A percentile compares a stretch with the other conserved stretches of the same genome.
phyloP scores from a whole-genome alignment of 2,329 filamentous ascomycete genomes.

The Colletotrichum scovillei region DNA sequence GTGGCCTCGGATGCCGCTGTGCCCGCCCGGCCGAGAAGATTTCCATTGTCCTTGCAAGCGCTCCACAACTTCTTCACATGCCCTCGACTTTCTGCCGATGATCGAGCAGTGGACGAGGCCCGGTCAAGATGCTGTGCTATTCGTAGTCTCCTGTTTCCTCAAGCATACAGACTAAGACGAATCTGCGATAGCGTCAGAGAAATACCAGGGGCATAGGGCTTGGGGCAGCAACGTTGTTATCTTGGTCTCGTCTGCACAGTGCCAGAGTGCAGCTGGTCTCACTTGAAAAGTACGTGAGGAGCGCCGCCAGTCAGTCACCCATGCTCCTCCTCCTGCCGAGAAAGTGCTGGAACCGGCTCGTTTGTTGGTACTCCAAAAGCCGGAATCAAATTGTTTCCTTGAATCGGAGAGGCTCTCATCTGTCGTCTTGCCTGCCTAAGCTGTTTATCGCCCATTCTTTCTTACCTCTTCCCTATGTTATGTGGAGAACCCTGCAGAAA shows the following conservation, averaged over 20 bases:
- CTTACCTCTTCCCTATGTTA: not conserved
- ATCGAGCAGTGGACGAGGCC: not conserved
- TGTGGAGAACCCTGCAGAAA: not conserved
- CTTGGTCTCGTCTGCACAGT: not conserved
- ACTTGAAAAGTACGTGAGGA: not conserved
- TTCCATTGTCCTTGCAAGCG: not conserved
- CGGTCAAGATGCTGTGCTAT: not conserved
- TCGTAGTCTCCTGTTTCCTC: not conserved
- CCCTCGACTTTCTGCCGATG: not conserved
- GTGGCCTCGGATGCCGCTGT: not conserved
- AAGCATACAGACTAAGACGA: not conserved
- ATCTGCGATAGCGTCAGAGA: conserved; percentile 7
- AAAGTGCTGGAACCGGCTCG: not conserved
- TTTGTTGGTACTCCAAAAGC: no score
- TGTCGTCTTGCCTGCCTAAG: not conserved
- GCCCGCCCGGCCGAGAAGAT: not conserved
- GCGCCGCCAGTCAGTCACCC: not conserved
- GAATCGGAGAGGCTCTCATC: not conserved
- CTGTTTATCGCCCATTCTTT: not conserved
- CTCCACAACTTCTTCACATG: conserved; percentile 11
- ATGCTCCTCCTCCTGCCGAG: not conserved
- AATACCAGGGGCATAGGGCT: conserved; percentile 23
- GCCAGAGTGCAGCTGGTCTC: not conserved
- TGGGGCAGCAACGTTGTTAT: conserved; percentile 2
- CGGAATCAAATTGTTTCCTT: not conserved